Conservation (phyloP, 495 filamentous ascomycete genomes). For the Corynascus novoguineensis region DNA sequence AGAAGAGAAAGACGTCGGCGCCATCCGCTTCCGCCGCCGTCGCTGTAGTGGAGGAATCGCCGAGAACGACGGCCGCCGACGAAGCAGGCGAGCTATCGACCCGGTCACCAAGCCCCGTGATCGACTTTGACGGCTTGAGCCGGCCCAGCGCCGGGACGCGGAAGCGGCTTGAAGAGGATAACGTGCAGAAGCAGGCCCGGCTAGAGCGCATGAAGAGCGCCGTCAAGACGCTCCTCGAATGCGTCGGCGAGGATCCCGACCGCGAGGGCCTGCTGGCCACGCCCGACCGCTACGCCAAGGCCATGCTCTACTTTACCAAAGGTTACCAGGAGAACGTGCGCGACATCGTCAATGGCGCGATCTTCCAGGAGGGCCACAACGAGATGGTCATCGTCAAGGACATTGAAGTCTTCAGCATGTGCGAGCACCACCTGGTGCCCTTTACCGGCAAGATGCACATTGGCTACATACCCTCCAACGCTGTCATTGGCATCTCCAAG, state of each 20-base stretch:
- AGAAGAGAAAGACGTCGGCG: conserved; percentile 31
- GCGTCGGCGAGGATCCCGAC: conserved; percentile 90
- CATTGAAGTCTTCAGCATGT: conserved; percentile 91
- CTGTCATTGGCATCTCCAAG: conserved; percentile 91
- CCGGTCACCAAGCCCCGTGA: conserved; percentile 54
- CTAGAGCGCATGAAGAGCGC: conserved; percentile 77
- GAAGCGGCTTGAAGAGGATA: conserved; percentile 70
- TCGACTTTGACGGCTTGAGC: conserved; percentile 72
- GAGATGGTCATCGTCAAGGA: conserved; percentile 97
- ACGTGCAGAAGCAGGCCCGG: conserved; percentile 63
- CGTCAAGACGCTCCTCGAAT: conserved; percentile 86
- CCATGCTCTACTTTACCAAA: conserved; percentile 98
- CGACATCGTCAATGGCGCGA: conserved; percentile 88
- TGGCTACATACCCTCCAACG: conserved; percentile 84
- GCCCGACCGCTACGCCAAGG: conserved; percentile 87
- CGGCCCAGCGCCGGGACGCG: conserved; percentile 73
- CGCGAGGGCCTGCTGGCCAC: conserved; percentile 84
- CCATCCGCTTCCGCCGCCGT: too few species aligned
- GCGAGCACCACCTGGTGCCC: conserved; percentile 96
- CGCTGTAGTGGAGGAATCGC: conserved; percentile 3
- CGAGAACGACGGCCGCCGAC: conserved; percentile 14
- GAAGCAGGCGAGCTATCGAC: conserved; percentile 22
- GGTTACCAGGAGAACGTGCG: conserved; percentile 94
- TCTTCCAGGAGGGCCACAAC: conserved; percentile 95
- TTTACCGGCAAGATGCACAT: conserved; percentile 99